phyloP scores from a whole-genome alignment of 2,329 filamentous ascomycete genomes.

The Balansia obtecta region DNA sequence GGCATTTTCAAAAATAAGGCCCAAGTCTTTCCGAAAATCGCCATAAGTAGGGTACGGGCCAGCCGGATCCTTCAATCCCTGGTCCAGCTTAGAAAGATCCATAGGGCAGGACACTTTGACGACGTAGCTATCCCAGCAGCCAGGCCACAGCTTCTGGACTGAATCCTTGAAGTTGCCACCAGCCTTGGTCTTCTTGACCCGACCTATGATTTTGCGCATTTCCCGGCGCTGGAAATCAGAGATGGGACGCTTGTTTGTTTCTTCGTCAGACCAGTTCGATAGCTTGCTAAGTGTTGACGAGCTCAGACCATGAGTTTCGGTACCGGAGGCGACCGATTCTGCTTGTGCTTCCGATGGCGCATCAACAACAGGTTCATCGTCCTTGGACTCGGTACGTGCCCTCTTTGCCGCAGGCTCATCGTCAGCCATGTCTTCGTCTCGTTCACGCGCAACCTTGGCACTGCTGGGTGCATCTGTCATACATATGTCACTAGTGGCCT shows the following conservation, averaged over 20 bases:
- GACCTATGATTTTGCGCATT: slow-evolving; percentile 53
- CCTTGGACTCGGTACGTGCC: slow-evolving; percentile 54
- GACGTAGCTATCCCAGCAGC: slow-evolving; percentile 61
- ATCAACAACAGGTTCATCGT: slow-evolving; percentile 19
- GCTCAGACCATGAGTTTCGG: slow-evolving; percentile 8
- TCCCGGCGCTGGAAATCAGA: slow-evolving; percentile 48
- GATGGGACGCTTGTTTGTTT: slow-evolving; percentile 36
- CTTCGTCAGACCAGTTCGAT: slow-evolving; percentile 28
- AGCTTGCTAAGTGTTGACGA: slow-evolving; percentile 16
- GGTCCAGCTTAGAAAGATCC: slow-evolving; percentile 74
- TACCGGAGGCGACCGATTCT: slow-evolving; percentile 5
- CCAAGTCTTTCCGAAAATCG: slow-evolving; percentile 61
- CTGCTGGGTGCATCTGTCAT: slow-evolving; percentile 43
- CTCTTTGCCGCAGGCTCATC: slow-evolving; percentile 70
- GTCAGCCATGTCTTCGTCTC: slow-evolving; percentile 56
- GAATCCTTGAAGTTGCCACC: slow-evolving; percentile 65
- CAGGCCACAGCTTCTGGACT: slow-evolving; percentile 64
- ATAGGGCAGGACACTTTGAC: slow-evolving; percentile 64
- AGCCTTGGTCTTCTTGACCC: slow-evolving; percentile 76
- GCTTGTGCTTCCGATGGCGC: slow-evolving; percentile 5
- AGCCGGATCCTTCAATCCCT: slow-evolving; percentile 56
- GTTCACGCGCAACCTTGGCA: slow-evolving; percentile 57
- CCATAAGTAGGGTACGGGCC: slow-evolving; percentile 52
- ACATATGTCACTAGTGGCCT: slow-evolving; percentile 28
- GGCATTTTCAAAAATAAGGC: slow-evolving; percentile 69